Percentiles rank a stretch among this genome's conserved stretches.
Evolutionary conservation across 257 asterid species (phyloP).

Genomic region (Solanum piurae): DNA sequence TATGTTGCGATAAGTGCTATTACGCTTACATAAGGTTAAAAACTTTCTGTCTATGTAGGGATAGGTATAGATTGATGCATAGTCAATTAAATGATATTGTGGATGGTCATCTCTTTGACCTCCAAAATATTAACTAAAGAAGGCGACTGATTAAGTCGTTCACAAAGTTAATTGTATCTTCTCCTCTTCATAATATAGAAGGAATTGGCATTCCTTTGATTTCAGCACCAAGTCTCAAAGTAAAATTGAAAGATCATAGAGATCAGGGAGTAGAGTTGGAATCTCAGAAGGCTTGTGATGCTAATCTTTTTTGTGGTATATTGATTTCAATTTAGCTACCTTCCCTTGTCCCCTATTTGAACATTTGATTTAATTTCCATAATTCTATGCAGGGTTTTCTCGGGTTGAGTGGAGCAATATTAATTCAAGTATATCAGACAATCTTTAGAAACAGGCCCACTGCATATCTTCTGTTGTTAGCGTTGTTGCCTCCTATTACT

Average conservation of each 20-base stretch:
- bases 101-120: background rate
- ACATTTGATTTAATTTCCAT: background rate
- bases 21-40: background rate
- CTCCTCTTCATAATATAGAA: background rate
- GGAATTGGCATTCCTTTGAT: background rate
- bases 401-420: slow-evolving; percentile 87
- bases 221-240: background rate
- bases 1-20: background rate
- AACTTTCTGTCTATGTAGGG: background rate
- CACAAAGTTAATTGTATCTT: background rate
- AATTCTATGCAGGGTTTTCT: slow-evolving; percentile 61
- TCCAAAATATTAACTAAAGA: background rate
- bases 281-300: background rate
- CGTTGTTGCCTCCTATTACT: slow-evolving; percentile 1
- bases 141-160: background rate
- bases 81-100: background rate
- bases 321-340: background rate
- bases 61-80: background rate
- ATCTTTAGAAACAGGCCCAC: slow-evolving; percentile 66
- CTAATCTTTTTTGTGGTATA: background rate
- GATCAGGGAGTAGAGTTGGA: background rate
- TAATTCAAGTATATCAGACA: slow-evolving; percentile 65
- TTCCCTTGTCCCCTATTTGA: background rate
- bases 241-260: background rate
- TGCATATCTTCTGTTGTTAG: slow-evolving; percentile 47